Percentiles rank a stretch among this genome's conserved stretches.
These are phyloP conservation scores for Cladosporium velox DNA, from an alignment of 2,329 filamentous ascomycete species.

Conservation along the genomic window DNA sequence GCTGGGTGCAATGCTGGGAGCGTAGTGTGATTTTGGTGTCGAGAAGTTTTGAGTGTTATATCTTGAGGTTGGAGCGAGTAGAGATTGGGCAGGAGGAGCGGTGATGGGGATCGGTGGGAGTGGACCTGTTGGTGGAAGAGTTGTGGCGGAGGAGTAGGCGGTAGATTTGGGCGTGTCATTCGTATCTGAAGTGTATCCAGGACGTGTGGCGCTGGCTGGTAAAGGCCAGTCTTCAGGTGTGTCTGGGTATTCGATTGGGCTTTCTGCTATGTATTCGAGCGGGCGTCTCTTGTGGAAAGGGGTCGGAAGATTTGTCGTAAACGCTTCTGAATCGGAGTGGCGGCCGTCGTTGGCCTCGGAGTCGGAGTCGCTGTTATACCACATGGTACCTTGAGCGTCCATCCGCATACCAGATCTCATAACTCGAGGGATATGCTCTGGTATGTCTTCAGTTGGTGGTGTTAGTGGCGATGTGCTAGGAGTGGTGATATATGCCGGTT, in stretches of 20 bases:
- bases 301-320: neutral
- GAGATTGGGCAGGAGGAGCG: neutral
- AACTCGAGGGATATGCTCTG: conserved; percentile 6
- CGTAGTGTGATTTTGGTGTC: neutral
- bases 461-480: conserved; percentile 17
- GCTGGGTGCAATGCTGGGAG: conserved; percentile 2
- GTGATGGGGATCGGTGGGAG: neutral
- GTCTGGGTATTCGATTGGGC: conserved; percentile 15
- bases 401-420: neutral
- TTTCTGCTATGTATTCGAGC: conserved; percentile 17
- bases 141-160: neutral
- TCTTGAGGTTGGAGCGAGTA: conserved; percentile 5
- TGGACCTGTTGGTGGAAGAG: neutral
- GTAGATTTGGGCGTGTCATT: neutral
- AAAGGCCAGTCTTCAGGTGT: conserved; percentile 17
- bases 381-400: conserved; percentile 9
- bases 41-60: neutral
- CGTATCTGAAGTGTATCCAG: neutral
- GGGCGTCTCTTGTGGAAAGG: conserved; percentile 4
- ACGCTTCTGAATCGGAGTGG: neutral
- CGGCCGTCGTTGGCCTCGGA: neutral
- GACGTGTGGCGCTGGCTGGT: neutral
- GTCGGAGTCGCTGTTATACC: conserved; percentile 19
- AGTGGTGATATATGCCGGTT: conserved; percentile 13
- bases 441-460: conserved; percentile 10